Evolutionary conservation across 352 stramenopile genomes (phyloP).

Genomic region (Pythium volutum): DNA sequence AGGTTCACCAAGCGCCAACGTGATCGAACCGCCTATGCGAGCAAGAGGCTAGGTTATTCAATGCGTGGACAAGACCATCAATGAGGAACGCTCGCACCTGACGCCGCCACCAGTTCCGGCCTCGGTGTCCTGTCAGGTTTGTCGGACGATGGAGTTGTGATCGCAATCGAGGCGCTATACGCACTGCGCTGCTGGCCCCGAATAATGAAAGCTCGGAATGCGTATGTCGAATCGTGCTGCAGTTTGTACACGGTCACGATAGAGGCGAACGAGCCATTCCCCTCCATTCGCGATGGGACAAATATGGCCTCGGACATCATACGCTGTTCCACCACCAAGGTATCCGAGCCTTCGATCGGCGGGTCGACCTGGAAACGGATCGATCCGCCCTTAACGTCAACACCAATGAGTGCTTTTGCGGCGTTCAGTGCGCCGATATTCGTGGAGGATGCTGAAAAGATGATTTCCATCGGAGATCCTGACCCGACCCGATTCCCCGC

Average conservation of each 20-base stretch:
- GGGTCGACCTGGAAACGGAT: constrained; percentile 9
- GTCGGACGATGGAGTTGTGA: constrained; percentile 29
- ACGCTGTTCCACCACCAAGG: constrained; percentile 34
- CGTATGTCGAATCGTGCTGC: constrained; percentile 39
- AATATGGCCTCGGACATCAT: constrained; percentile 24
- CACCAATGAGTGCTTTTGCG: neutral
- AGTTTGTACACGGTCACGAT: constrained; percentile 43
- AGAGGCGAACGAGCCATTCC: constrained; percentile 4
- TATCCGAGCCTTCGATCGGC: neutral
- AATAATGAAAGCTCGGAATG: constrained; percentile 39
- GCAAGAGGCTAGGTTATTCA: neutral
- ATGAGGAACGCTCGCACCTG: constrained; percentile 30
- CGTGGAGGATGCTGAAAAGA: constrained; percentile 1
- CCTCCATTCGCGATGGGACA: constrained; percentile 14
- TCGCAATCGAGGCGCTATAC: constrained; percentile 26
- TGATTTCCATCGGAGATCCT: constrained; percentile 26
- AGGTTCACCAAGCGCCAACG: constrained; percentile 12
- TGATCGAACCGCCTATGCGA: constrained; percentile 16
- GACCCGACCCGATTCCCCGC: constrained; percentile 38
- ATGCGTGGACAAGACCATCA: neutral
- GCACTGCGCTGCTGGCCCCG: constrained; percentile 19
- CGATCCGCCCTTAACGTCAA: constrained; percentile 18
- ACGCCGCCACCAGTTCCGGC: constrained; percentile 29
- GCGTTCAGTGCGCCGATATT: neutral
- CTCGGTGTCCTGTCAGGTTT: constrained; percentile 36